Evolutionary conservation across 306 rosid species (phyloP).

Genomic region (Inga oerstediana): DNA sequence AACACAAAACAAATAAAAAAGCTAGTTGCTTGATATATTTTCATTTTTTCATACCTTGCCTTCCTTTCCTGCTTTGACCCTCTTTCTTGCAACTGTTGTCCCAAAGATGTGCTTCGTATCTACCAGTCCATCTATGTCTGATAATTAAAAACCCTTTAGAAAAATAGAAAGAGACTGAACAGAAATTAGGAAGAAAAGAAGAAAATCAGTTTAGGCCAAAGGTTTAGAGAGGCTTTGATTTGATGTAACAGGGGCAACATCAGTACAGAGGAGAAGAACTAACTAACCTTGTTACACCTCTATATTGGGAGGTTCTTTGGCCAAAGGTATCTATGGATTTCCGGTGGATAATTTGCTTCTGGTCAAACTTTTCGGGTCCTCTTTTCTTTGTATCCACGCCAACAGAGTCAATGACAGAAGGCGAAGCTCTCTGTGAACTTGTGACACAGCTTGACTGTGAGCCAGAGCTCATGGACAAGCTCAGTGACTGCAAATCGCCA

Average conservation of each 20-base stretch:
- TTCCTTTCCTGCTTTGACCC: constrained; percentile 91
- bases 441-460: constrained; percentile 74
- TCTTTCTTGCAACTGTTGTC: constrained; percentile 88
- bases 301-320: constrained; percentile 81
- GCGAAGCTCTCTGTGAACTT: constrained; percentile 48
- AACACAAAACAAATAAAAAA: background rate
- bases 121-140: constrained; percentile 90
- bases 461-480: constrained; percentile 70
- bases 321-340: constrained; percentile 84
- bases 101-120: constrained; percentile 84
- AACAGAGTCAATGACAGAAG: constrained; percentile 39
- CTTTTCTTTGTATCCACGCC: constrained; percentile 63
- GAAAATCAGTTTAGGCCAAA: background rate
- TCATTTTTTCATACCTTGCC: constrained; percentile 61
- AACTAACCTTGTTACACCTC: constrained; percentile 80
- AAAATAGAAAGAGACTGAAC: background rate
- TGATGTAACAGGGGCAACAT: background rate
- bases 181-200: background rate
- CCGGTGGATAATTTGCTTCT: constrained; percentile 65
- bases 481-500: constrained; percentile 65
- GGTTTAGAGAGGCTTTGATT: background rate
- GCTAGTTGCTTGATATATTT: background rate
- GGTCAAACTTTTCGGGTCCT: constrained; percentile 55
- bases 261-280: background rate
- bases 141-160: constrained; percentile 32